Base-by-base conservation (phyloP, 148 eudicot species). In the Camellia sinensis region DNA sequence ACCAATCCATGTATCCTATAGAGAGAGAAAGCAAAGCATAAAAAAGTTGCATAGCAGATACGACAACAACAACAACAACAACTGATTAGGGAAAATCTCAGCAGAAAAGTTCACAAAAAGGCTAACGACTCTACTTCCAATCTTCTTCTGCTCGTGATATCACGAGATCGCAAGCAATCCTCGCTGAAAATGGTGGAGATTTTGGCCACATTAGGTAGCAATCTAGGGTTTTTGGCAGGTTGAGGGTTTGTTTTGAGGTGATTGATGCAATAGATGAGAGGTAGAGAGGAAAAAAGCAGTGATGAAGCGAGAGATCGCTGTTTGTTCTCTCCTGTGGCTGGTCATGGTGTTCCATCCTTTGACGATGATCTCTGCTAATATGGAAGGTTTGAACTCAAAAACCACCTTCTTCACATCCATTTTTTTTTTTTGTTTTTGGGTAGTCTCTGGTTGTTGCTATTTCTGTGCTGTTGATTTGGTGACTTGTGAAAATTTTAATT, bases 331-430 rank as follows among this genome's bases (percentile, higher is more conserved):
- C 56, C 52, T 79, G 40, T 80, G 84, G 87, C 40, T 86, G 74
- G 76, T 88, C 78, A 73, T 82, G 71, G 70, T 83, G 80, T 48
- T 88, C n/a, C 85, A 82, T 76, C 77, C 85, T 53, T 59, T 87
- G 72, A 85, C 72, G 69, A 62, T 84, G 54, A 82, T 86, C 65
- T 83, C 79, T 86, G 92, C 86, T 76, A 91, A 91, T 82, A 85
- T 89, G 78, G 95, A 92, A 92, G 95, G 95, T 86, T 46, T 68
- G 84, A 64, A 18, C 37, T 40, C 43, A 60, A 11, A 1, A 29
- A 29, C 37, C 37, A 29, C 19, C 22, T 0, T 29, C 3, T 46
- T 5, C 4, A 17, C 14, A 2, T 12, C 8, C 10, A 3, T 66
- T 37, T 7, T 10, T 81, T 17, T 29, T 29, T 29, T 29, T 29